Conservation (phyloP, 768 basidiomycete genomes). For the Pleurotus tuber-regium region DNA sequence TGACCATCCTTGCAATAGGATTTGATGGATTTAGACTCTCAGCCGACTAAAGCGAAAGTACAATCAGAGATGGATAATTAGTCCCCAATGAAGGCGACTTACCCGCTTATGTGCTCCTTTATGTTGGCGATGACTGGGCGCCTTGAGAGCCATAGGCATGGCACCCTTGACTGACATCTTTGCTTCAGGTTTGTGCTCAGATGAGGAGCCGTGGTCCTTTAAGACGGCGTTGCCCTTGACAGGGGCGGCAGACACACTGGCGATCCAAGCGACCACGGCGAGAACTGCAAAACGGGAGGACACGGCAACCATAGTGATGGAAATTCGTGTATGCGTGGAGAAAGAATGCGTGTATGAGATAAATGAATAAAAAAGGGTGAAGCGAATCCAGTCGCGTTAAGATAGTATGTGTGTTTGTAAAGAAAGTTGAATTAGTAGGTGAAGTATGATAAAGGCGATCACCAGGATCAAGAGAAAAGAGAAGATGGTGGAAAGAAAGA, state of each 20-base stretch:
- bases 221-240: slow-evolving; percentile 17
- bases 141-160: neutral
- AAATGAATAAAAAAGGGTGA: slow-evolving; percentile 8
- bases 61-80: neutral
- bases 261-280: slow-evolving; percentile 44
- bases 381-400: slow-evolving; percentile 26
- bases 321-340: slow-evolving; percentile 12
- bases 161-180: no score
- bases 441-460: slow-evolving; percentile 35
- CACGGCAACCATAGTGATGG: slow-evolving; percentile 47
- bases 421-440: slow-evolving; percentile 15
- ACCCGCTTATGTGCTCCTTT: slow-evolving; percentile 4
- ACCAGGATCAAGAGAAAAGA: slow-evolving; percentile 55
- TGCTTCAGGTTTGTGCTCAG: no score
- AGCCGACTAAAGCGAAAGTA: neutral
- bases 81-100: neutral
- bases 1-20: neutral
- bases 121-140: neutral
- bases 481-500: slow-evolving; percentile 34
- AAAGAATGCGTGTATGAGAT: slow-evolving; percentile 16
- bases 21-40: neutral
- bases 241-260: slow-evolving; percentile 37
- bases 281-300: slow-evolving; percentile 43
- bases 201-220: no score
- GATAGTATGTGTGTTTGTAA: slow-evolving; percentile 17